Evolutionary conservation across 495 filamentous ascomycete genomes (phyloP).

Genomic region (Monascus purpureus): DNA sequence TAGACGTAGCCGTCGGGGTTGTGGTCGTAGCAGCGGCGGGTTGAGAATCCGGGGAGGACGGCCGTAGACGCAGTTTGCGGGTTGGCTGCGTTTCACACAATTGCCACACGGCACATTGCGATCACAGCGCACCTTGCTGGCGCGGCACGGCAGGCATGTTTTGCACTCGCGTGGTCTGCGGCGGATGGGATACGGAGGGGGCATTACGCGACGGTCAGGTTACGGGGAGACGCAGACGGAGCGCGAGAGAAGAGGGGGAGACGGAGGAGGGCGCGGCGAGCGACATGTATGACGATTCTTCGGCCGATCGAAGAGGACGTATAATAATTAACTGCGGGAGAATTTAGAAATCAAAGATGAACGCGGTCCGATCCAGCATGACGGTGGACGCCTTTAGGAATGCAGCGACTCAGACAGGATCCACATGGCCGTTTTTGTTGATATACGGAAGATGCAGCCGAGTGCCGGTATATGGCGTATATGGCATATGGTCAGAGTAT

Average conservation of each 20-base stretch:
- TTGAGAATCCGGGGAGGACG: slow-evolving; percentile 34
- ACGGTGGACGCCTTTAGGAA: too few relatives aligned
- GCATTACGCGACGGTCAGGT: slow-evolving; percentile 4
- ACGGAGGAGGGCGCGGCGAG: background rate
- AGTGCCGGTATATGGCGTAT: too few relatives aligned
- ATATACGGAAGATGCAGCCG: too few relatives aligned
- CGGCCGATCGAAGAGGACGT: too few relatives aligned
- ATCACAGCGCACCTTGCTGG: slow-evolving; percentile 50
- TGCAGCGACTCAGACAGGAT: too few relatives aligned
- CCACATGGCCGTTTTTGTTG: too few relatives aligned
- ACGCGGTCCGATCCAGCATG: too few relatives aligned
- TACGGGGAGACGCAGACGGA: too few relatives aligned
- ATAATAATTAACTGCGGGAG: too few relatives aligned
- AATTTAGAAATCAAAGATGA: too few relatives aligned
- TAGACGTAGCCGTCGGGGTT: background rate
- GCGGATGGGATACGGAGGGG: slow-evolving; percentile 29
- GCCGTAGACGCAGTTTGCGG: slow-evolving; percentile 56
- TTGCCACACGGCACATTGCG: slow-evolving; percentile 61
- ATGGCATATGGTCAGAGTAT: too few relatives aligned
- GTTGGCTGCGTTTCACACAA: slow-evolving; percentile 56
- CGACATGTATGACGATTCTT: too few relatives aligned
- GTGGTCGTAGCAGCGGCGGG: slow-evolving; percentile 5
- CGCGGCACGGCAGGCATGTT: slow-evolving; percentile 34
- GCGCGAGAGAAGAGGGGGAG: background rate
- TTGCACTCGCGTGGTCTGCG: slow-evolving; percentile 35